Evolutionary conservation across 2,329 filamentous ascomycete species (phyloP).

Genomic region (Xylaria sp.): DNA sequence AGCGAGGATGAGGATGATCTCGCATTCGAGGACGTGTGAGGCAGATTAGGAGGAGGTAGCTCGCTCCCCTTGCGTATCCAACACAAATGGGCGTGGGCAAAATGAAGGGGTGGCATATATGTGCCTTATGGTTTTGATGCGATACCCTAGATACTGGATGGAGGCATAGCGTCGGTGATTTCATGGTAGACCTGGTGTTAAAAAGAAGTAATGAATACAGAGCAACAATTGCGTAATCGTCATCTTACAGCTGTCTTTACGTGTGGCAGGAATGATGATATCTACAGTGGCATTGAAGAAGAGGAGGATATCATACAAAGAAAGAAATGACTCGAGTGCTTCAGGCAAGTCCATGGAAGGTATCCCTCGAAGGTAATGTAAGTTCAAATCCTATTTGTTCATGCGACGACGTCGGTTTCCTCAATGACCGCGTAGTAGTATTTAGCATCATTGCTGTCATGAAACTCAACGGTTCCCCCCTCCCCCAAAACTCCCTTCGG

Average conservation of each 20-base stretch:
- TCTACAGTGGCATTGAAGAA: slow-evolving; percentile 9
- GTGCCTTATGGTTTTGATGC: slow-evolving; percentile 3
- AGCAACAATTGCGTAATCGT: slow-evolving; percentile 8
- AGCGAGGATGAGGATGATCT: slow-evolving; percentile 46
- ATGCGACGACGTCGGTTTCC: background rate
- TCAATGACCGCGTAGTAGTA: background rate
- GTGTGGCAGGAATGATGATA: slow-evolving; percentile 2
- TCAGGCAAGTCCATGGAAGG: background rate
- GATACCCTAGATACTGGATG: slow-evolving; percentile 20
- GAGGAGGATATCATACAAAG: slow-evolving; percentile 4
- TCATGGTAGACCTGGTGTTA: slow-evolving; percentile 9
- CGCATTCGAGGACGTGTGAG: slow-evolving; percentile 51
- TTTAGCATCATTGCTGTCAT: background rate
- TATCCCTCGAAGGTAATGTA: background rate
- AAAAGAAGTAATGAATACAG: slow-evolving; percentile 9
- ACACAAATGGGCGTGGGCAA: background rate
- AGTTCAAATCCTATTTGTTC: background rate
- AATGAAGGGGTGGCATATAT: background rate
- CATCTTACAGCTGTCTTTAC: background rate
- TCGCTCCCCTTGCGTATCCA: background rate
- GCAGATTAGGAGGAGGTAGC: background rate
- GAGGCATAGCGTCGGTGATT: slow-evolving; percentile 11
- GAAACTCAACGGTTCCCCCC: background rate
- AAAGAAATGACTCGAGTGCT: background rate
- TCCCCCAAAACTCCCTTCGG: background rate